Conservation (phyloP, 2,329 filamentous ascomycete species). For the Phyllosticta capitalensis region DNA sequence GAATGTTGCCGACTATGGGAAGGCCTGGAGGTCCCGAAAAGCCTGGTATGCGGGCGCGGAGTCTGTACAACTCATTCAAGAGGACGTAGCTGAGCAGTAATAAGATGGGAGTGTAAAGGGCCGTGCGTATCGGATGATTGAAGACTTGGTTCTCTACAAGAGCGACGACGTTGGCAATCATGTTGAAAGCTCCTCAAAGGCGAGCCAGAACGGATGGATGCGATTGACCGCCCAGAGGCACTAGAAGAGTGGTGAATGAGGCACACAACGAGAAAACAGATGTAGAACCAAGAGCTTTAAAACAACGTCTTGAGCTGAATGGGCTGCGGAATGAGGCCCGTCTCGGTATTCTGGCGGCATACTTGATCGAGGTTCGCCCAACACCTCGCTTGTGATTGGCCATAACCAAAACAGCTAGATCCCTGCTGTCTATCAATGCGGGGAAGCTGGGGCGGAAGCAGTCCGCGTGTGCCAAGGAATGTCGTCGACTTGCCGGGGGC, state of each 20-base stretch:
- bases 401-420: background rate
- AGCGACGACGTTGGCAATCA: slow-evolving; percentile 5
- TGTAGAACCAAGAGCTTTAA: background rate
- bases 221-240: too few relatives aligned
- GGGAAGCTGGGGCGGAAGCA: slow-evolving; percentile 3
- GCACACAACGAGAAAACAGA: too few relatives aligned
- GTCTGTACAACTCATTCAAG: slow-evolving; percentile 28
- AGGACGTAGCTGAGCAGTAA: slow-evolving; percentile 26
- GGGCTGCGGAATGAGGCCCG: background rate
- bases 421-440: slow-evolving; percentile 1
- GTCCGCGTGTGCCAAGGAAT: background rate
- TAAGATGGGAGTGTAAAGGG: slow-evolving; percentile 18
- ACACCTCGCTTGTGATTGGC: slow-evolving; percentile 1
- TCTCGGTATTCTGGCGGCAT: background rate
- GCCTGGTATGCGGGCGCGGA: slow-evolving; percentile 26
- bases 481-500: background rate
- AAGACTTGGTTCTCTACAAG: slow-evolving; percentile 1
- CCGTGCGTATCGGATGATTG: slow-evolving; percentile 20
- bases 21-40: slow-evolving; percentile 31
- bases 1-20: slow-evolving; percentile 34
- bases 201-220: background rate
- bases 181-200: background rate
- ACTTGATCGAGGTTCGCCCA: background rate
- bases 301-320: background rate
- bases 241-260: too few relatives aligned